phyloP scores from a whole-genome alignment of 805 yeast species.

The Wickerhamomyces chaumierensis region DNA sequence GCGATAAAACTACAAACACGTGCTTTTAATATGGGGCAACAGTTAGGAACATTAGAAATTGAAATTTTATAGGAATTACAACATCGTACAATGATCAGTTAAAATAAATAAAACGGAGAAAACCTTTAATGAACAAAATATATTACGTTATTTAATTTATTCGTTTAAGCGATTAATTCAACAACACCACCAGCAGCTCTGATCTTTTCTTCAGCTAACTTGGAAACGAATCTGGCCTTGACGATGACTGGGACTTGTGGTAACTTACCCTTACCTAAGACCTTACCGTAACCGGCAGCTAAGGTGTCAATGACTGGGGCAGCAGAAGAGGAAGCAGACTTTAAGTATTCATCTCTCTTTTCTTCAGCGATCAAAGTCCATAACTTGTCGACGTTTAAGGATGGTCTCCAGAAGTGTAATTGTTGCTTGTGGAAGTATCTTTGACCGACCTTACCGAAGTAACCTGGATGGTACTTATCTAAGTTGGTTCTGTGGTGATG shows the following conservation, averaged over 20 bases:
- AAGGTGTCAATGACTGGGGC: conserved; percentile 99
- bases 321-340: conserved; percentile 72
- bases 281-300: conserved; percentile 99
- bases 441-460: conserved; percentile 99
- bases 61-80: background rate
- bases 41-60: background rate
- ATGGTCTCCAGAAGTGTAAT: conserved; percentile 96
- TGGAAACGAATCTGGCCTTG: conserved; percentile 98
- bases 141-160: background rate
- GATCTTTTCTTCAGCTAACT: conserved; percentile 99
- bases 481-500: conserved; percentile 99
- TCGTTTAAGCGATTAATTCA: conserved; percentile 88
- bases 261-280: conserved; percentile 97
- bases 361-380: conserved; percentile 95
- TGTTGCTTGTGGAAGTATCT: conserved; percentile 97
- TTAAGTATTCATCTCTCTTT: conserved; percentile 87
- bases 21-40: no score
- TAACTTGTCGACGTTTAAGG: conserved; percentile 94
- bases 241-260: conserved; percentile 98
- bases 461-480: conserved; percentile 99
- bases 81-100: background rate
- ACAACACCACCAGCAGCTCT: conserved; percentile 99
- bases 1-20: no score
- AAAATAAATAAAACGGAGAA: background rate
- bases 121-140: background rate